phyloP scores from a whole-genome alignment of 2,329 filamentous ascomycete species.

The Fusarium gaditjirri region DNA sequence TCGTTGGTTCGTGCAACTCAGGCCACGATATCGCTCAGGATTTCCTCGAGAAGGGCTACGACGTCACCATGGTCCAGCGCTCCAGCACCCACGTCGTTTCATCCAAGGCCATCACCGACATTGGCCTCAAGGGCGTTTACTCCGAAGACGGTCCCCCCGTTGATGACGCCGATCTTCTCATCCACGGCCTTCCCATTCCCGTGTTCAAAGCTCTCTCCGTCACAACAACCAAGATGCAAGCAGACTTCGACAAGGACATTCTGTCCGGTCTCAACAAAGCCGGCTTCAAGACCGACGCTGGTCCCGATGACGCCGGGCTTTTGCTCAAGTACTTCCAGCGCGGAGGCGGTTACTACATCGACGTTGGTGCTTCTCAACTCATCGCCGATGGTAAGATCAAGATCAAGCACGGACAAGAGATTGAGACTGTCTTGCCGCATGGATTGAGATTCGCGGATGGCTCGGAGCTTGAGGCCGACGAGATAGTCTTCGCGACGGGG shows the following conservation, averaged over 20 bases:
- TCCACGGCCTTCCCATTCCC: conserved; percentile 67
- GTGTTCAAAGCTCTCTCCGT: conserved; percentile 70
- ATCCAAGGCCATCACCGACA: conserved; percentile 61
- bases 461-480: conserved; percentile 65
- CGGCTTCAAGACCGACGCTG: conserved; percentile 70
- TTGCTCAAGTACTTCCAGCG: conserved; percentile 72
- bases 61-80: conserved; percentile 76
- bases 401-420: conserved; percentile 68
- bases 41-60: conserved; percentile 72
- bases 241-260: conserved; percentile 51
- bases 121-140: conserved; percentile 63
- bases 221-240: conserved; percentile 50
- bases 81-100: conserved; percentile 73
- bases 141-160: conserved; percentile 65
- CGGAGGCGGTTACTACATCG: conserved; percentile 77
- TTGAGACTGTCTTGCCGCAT: conserved; percentile 59
- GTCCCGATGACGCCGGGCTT: conserved; percentile 66
- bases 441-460: conserved; percentile 65
- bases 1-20: conserved; percentile 76
- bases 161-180: conserved; percentile 73
- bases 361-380: conserved; percentile 71
- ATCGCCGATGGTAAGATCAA: conserved; percentile 73
- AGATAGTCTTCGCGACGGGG: conserved; percentile 71
- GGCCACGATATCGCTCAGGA: conserved; percentile 77
- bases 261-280: conserved; percentile 60